phyloP scores from a whole-genome alignment of 177 flowering plant genomes.

The Vitis hybrid region DNA sequence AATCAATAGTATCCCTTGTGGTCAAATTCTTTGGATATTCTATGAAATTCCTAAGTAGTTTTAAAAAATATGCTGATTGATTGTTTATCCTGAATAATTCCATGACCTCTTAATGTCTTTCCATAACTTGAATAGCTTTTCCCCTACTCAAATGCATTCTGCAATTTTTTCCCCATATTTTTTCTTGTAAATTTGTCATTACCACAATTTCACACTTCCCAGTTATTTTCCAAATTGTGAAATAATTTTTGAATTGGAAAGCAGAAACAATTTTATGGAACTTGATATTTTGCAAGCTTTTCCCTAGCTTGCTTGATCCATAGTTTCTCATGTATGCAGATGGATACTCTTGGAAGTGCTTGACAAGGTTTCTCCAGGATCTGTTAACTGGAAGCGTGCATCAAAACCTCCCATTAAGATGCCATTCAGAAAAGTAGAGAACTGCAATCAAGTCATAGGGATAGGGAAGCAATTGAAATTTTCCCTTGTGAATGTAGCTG shows the following conservation, averaged over 20 bases:
- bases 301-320: neutral
- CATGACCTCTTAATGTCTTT: too few relatives aligned
- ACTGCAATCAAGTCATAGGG: constrained; percentile 75
- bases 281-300: neutral
- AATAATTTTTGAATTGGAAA: neutral
- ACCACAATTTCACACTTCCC: neutral
- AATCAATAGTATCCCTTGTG: neutral
- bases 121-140: too few relatives aligned
- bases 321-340: constrained; percentile 33
- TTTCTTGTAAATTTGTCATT: neutral
- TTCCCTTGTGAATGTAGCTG: constrained; percentile 76
- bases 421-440: constrained; percentile 91
- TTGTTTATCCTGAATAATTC: too few relatives aligned
- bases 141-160: neutral
- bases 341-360: constrained; percentile 85
- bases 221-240: too few relatives aligned
- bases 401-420: constrained; percentile 85
- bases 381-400: constrained; percentile 84
- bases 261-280: neutral
- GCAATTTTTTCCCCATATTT: neutral
- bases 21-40: neutral
- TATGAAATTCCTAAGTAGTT: neutral
- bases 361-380: constrained; percentile 76
- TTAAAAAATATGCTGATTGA: too few relatives aligned
- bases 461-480: constrained; percentile 67